These are phyloP conservation scores for Goffeauzyma gilvescens DNA, from an alignment of 768 basidiomycete species.

Conservation along the genomic window DNA sequence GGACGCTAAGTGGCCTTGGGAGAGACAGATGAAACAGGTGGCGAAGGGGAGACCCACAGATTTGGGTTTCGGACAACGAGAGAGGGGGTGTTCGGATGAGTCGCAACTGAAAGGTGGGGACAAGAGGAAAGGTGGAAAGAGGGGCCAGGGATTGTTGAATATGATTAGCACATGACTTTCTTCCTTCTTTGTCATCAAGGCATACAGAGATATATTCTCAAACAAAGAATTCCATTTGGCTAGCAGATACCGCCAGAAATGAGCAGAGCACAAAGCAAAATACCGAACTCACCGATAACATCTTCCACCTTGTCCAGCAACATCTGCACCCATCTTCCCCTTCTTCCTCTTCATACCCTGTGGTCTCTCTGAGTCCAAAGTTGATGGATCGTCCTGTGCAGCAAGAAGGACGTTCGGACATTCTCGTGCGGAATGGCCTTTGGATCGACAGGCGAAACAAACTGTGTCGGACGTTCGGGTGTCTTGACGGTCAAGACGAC, in stretches of 20 bases:
- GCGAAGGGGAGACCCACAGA: conserved; percentile 57
- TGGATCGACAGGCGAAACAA: conserved; percentile 71
- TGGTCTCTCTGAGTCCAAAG: conserved; percentile 2
- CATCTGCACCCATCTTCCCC: conserved; percentile 20
- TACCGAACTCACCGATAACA: conserved; percentile 47
- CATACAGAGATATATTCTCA: background rate
- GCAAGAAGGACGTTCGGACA: conserved; percentile 42
- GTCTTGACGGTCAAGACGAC: conserved; percentile 47
- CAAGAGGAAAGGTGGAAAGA: background rate
- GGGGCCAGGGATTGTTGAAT: too few species aligned
- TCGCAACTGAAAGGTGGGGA: conserved; percentile 45
- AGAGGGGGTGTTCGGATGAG: conserved; percentile 55
- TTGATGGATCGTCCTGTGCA: conserved; percentile 13
- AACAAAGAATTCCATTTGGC: background rate
- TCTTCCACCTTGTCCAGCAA: conserved; percentile 37
- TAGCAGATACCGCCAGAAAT: background rate
- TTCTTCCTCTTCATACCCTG: conserved; percentile 20
- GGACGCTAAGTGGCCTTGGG: conserved; percentile 66
- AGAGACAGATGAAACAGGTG: conserved; percentile 75
- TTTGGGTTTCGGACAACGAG: conserved; percentile 48
- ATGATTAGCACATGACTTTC: too few species aligned
- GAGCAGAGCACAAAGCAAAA: background rate
- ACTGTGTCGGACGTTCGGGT: conserved; percentile 44
- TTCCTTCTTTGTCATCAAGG: background rate
- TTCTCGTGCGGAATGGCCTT: conserved; percentile 63